Percentiles rank a stretch among this genome's conserved stretches.
Evolutionary conservation across 2,329 filamentous ascomycete species (phyloP).

Genomic region (Colletotrichum cuscutae): DNA sequence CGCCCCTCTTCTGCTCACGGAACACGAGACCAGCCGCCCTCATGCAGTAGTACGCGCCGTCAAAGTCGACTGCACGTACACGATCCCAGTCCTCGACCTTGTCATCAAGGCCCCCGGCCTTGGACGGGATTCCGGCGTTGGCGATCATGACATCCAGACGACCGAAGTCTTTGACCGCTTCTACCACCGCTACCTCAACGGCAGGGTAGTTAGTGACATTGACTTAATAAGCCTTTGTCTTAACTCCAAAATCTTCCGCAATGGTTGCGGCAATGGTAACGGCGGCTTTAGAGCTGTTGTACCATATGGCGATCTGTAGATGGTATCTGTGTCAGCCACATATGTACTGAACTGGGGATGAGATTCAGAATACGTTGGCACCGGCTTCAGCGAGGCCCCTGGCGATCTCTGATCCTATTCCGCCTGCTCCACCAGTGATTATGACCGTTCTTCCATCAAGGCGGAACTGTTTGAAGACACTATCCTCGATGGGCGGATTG

Average conservation of each 20-base stretch:
- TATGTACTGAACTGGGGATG: too few relatives aligned
- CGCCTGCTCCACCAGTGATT: constrained; percentile 18
- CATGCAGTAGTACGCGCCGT: constrained; percentile 47
- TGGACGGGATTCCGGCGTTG: constrained; percentile 47
- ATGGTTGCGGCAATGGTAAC: not conserved
- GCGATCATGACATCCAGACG: constrained; percentile 48
- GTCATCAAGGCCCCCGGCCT: constrained; percentile 45
- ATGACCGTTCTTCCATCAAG: constrained; percentile 29
- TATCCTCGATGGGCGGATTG: constrained; percentile 12
- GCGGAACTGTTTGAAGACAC: constrained; percentile 29
- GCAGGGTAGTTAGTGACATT: constrained; percentile 45
- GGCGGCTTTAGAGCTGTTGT: constrained; percentile 20
- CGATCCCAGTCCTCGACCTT: constrained; percentile 42
- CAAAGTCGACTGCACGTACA: constrained; percentile 44
- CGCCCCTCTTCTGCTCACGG: constrained; percentile 46
- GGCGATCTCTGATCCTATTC: constrained; percentile 23
- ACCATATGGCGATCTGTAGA: constrained; percentile 21
- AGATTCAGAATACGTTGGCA: constrained; percentile 25
- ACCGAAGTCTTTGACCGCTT: constrained; percentile 49
- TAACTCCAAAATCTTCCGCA: constrained; percentile 18
- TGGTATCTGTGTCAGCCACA: not conserved
- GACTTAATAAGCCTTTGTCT: constrained; percentile 46
- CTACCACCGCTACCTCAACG: constrained; percentile 39
- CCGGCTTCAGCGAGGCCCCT: constrained; percentile 23
- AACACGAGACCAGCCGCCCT: constrained; percentile 46